Percentiles rank a stretch among this genome's conserved stretches.
Conservation (phyloP, 352 stramenopile species). For the Pythium volutum region DNA sequence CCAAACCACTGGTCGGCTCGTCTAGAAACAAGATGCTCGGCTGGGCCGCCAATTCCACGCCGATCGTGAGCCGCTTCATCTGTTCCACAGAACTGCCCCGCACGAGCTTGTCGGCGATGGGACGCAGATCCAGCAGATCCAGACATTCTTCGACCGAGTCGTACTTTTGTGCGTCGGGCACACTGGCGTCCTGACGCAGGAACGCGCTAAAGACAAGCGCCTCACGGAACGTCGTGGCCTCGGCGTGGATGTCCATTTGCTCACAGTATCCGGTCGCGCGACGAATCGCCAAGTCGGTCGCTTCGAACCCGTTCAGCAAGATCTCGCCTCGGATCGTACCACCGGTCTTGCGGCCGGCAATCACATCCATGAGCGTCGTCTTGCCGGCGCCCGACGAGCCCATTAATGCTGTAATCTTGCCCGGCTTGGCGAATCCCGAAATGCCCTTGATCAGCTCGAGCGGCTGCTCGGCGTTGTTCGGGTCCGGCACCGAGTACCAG, state of each 20-base stretch:
- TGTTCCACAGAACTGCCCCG: conserved; percentile 38
- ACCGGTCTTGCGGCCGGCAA: conserved; percentile 87
- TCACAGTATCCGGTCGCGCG: conserved; percentile 42
- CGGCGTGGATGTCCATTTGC: conserved; percentile 14
- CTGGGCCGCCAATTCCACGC: conserved; percentile 69
- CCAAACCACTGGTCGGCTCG: conserved; percentile 81
- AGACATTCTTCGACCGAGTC: conserved; percentile 38
- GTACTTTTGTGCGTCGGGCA: conserved; percentile 29
- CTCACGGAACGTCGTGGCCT: background rate
- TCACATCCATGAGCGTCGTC: conserved; percentile 95
- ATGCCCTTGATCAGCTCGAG: conserved; percentile 59
- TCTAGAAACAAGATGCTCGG: conserved; percentile 79
- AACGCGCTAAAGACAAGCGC: background rate
- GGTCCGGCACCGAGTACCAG: conserved; percentile 35
- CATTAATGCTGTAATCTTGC: conserved; percentile 63
- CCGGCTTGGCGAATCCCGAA: conserved; percentile 40
- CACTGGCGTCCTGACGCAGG: conserved; percentile 8
- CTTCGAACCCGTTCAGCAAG: conserved; percentile 84
- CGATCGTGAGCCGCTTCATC: conserved; percentile 54
- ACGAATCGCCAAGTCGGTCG: conserved; percentile 38
- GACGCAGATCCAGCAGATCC: conserved; percentile 25
- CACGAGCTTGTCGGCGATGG: conserved; percentile 38
- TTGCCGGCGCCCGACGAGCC: conserved; percentile 84
- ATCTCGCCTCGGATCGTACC: conserved; percentile 86
- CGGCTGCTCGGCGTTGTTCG: conserved; percentile 16